These are phyloP conservation scores for Auxenochlorella pyrenoidosa DNA, from an alignment of 139 green algal genomes.

Conservation along the genomic window DNA sequence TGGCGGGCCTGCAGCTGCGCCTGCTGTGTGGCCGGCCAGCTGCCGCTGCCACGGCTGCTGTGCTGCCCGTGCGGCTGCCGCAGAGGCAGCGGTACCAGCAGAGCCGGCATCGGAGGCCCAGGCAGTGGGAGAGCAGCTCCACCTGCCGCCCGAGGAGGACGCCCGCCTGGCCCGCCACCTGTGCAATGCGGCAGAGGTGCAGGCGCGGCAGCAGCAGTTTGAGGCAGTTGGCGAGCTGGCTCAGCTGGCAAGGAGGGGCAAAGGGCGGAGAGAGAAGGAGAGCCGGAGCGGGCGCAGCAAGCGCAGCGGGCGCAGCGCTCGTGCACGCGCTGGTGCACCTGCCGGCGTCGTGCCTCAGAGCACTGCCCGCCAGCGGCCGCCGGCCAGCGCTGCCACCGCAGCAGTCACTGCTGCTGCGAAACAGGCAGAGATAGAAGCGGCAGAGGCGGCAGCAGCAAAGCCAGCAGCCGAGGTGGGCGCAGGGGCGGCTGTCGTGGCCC, in stretches of 20 bases:
- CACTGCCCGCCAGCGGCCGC: conserved; percentile 16
- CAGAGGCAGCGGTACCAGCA: not conserved
- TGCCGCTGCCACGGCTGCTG: not conserved
- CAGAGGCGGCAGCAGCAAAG: too few species aligned
- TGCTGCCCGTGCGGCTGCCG: not conserved
- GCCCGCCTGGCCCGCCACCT: not conserved
- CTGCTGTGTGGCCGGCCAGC: not conserved
- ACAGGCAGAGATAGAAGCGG: not conserved
- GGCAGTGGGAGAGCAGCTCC: not conserved
- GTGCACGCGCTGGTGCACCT: not conserved
- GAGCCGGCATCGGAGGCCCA: not conserved
- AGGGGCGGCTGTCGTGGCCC: too few species aligned
- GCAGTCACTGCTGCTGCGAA: not conserved
- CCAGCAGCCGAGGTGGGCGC: too few species aligned
- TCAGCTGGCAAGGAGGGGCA: not conserved
- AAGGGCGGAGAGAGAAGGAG: not conserved
- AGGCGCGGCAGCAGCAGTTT: conserved; percentile 5
- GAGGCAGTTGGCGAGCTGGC: not conserved
- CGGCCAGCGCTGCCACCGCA: not conserved
- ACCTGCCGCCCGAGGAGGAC: not conserved
- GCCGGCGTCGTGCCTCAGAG: not conserved
- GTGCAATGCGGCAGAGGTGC: conserved; percentile 12
- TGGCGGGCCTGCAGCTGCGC: not conserved
- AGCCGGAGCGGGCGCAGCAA: not conserved
- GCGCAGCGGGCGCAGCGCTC: not conserved